Evolutionary conservation across 306 rosid species (phyloP).

Genomic region (Hippophae rhamnoides): DNA sequence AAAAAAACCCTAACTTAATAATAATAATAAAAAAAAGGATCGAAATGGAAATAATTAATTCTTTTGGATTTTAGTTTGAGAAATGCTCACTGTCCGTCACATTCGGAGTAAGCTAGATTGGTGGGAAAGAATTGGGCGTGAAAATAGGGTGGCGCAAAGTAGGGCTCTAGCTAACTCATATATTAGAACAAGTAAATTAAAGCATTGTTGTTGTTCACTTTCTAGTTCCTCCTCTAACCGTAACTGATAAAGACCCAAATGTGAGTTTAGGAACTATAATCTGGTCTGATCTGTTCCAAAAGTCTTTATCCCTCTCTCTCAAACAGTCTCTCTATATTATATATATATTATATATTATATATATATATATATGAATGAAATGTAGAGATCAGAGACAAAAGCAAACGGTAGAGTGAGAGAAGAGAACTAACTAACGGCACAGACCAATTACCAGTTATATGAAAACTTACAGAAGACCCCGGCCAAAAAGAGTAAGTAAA

Average conservation of each 20-base stretch:
- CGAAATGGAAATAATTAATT: neutral
- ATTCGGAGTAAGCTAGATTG: conserved; percentile 46
- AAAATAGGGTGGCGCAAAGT: conserved; percentile 34
- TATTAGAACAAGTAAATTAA: conserved; percentile 16
- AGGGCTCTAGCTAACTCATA: neutral
- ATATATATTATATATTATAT: no score
- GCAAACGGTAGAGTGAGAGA: conserved; percentile 15
- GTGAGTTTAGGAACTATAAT: conserved; percentile 1
- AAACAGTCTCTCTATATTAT: neutral
- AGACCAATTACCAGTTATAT: conserved; percentile 19
- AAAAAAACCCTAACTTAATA: no score
- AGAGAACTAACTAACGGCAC: conserved; percentile 20
- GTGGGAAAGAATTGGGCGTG: conserved; percentile 49
- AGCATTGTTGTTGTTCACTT: neutral
- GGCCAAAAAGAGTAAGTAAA: conserved; percentile 12
- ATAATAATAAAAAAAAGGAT: neutral
- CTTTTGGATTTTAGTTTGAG: neutral
- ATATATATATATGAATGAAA: neutral
- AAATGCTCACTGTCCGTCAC: conserved; percentile 22
- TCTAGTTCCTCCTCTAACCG: conserved; percentile 42
- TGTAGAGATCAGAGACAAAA: conserved; percentile 2
- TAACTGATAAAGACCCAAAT: conserved; percentile 42
- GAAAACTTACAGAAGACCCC: conserved; percentile 4
- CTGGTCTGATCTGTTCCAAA: conserved; percentile 1
- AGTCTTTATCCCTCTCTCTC: conserved; percentile 19